phyloP scores from a whole-genome alignment of 768 basidiomycete genomes.

The Rickenella mellea region DNA sequence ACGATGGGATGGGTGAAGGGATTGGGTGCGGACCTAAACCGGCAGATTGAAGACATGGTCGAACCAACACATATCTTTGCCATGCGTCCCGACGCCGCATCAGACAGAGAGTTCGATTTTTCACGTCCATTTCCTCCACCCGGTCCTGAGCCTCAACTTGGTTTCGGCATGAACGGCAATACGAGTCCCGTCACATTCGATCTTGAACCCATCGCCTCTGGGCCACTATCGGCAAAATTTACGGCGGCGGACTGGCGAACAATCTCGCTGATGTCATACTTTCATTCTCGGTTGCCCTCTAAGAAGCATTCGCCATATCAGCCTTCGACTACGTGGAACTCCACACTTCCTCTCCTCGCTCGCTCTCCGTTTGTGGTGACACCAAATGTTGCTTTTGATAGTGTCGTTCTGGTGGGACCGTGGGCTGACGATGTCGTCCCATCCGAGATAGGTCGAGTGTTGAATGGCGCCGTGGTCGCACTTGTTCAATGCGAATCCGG shows the following conservation, averaged over 20 bases:
- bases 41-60: constrained; percentile 56
- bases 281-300: constrained; percentile 42
- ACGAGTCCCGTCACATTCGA: constrained; percentile 6
- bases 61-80: constrained; percentile 52
- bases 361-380: constrained; percentile 67
- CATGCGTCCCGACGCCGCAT: not conserved
- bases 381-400: constrained; percentile 44
- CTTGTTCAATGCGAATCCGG: constrained; percentile 48
- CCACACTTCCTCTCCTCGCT: constrained; percentile 56
- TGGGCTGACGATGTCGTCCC: constrained; percentile 73
- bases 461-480: constrained; percentile 77
- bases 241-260: constrained; percentile 64
- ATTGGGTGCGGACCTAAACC: constrained; percentile 72
- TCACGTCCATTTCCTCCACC: no score
- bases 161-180: no score
- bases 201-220: constrained; percentile 38
- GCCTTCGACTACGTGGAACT: constrained; percentile 52
- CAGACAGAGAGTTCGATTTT: not conserved
- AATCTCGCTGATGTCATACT: constrained; percentile 67
- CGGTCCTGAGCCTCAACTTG: no score
- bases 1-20: constrained; percentile 98
- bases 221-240: constrained; percentile 32
- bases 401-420: constrained; percentile 58
- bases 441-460: constrained; percentile 56
- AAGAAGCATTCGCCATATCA: constrained; percentile 20